Evolutionary conservation across 352 stramenopile species (phyloP).

Genomic region (Pilasporangium apinafurcum): DNA sequence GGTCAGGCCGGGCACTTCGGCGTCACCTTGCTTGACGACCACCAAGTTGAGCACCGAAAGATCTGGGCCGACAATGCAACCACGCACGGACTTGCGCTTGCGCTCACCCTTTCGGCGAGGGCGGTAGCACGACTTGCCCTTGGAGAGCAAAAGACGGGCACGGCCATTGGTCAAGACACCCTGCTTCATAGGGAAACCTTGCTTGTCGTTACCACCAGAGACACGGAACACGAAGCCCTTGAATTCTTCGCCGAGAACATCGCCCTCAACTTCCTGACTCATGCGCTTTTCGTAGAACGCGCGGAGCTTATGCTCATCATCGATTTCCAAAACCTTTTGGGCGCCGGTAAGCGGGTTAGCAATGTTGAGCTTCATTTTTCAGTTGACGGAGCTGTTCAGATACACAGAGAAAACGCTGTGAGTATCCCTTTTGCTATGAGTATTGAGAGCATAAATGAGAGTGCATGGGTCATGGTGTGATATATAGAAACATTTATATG

Average conservation of each 20-base stretch:
- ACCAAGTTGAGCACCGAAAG: conserved; percentile 99
- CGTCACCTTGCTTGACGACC: conserved; percentile 96
- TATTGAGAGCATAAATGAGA: no score
- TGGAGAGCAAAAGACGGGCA: conserved; percentile 97
- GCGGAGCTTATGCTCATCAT: conserved; percentile 99
- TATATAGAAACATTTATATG: no score
- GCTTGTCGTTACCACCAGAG: conserved; percentile 99
- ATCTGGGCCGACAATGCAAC: conserved; percentile 99
- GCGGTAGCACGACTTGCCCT: conserved; percentile 98
- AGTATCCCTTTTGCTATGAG: no score
- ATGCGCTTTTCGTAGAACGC: conserved; percentile 99
- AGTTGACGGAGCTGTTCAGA: conserved; percentile 23
- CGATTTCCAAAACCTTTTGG: conserved; percentile 99
- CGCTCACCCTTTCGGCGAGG: conserved; percentile 94
- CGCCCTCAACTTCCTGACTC: conserved; percentile 98
- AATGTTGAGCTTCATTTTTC: conserved; percentile 99
- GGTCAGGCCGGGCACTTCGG: conserved; percentile 95
- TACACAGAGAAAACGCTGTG: neutral
- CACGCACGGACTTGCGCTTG: conserved; percentile 99
- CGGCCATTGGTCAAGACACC: conserved; percentile 98
- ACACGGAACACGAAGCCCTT: conserved; percentile 99
- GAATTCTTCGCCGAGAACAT: conserved; percentile 99
- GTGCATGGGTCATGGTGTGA: no score
- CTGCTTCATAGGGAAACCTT: conserved; percentile 99
- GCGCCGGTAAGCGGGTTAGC: conserved; percentile 96